Evolutionary conservation across 768 basidiomycete genomes (phyloP).

Genomic region (Favolaschia claudopus): DNA sequence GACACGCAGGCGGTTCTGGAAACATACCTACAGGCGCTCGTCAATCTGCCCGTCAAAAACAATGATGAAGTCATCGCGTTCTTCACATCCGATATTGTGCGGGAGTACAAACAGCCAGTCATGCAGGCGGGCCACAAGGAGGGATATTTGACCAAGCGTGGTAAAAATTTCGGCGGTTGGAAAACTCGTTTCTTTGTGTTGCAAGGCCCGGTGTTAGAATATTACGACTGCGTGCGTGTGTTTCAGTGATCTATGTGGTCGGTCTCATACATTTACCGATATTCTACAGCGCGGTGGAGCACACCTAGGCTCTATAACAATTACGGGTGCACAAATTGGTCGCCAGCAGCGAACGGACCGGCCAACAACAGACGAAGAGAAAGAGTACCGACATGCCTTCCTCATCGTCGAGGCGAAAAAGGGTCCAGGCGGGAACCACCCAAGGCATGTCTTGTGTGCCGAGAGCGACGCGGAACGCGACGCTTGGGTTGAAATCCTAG

Average conservation of each 20-base stretch:
- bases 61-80: slow-evolving; percentile 92
- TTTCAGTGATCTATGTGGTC: slow-evolving; percentile 10
- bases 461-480: slow-evolving; percentile 95
- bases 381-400: slow-evolving; percentile 96
- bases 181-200: slow-evolving; percentile 95
- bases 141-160: slow-evolving; percentile 94
- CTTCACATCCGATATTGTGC: slow-evolving; percentile 88
- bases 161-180: slow-evolving; percentile 98
- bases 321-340: slow-evolving; percentile 96
- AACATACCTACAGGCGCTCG: slow-evolving; percentile 83
- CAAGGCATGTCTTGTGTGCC: slow-evolving; percentile 94
- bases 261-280: slow-evolving; percentile 20
- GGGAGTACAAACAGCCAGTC: slow-evolving; percentile 76
- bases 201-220: slow-evolving; percentile 89
- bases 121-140: slow-evolving; percentile 89
- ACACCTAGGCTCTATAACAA: slow-evolving; percentile 88
- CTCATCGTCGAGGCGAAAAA: slow-evolving; percentile 92
- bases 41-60: slow-evolving; percentile 83
- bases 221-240: slow-evolving; percentile 90
- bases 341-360: slow-evolving; percentile 80
- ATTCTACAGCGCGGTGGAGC: slow-evolving; percentile 80
- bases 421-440: slow-evolving; percentile 69
- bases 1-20: slow-evolving; percentile 82
- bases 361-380: slow-evolving; percentile 77
- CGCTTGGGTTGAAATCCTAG: slow-evolving; percentile 93